phyloP scores from a whole-genome alignment of 768 basidiomycete species.

The Jaapia argillacea region DNA sequence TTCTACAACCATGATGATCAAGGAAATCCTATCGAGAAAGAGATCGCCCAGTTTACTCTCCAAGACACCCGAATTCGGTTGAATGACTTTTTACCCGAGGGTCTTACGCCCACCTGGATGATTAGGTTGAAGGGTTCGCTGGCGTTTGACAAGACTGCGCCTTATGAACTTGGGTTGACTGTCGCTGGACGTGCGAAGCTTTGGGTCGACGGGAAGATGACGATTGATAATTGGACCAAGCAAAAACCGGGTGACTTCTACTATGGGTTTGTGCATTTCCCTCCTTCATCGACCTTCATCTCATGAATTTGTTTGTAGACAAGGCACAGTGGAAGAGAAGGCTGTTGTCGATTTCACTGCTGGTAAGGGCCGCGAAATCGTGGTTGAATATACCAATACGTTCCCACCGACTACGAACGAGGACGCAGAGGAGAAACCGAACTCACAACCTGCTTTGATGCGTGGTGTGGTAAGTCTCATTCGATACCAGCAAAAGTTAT shows the following conservation, averaged over 20 bases:
- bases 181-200: constrained; percentile 59
- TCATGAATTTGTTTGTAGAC: constrained; percentile 19
- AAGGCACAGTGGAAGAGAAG: constrained; percentile 60
- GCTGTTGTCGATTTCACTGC: constrained; percentile 35
- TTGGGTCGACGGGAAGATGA: constrained; percentile 45
- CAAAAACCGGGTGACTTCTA: constrained; percentile 62
- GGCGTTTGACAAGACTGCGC: constrained; percentile 34
- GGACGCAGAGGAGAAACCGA: constrained; percentile 20
- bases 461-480: constrained; percentile 44
- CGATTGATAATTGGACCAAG: constrained; percentile 65
- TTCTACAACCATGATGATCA: constrained; percentile 49
- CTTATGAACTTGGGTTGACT: constrained; percentile 52
- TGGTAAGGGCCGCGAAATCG: constrained; percentile 36
- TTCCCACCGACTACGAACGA: constrained; percentile 34
- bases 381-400: constrained; percentile 61
- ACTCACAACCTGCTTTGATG: constrained; percentile 60
- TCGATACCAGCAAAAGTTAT: not conserved
- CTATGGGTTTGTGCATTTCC: constrained; percentile 38
- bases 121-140: constrained; percentile 46
- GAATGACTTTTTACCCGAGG: constrained; percentile 54
- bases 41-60: constrained; percentile 37
- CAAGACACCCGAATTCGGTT: constrained; percentile 56
- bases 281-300: not conserved
- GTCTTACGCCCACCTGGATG: constrained; percentile 43
- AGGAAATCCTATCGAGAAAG: constrained; percentile 31